Evolutionary conservation across 441 rosid species (phyloP), one percentile per base, ranked within the genome.

Genomic region (Gossypium davidsonii): DNA sequence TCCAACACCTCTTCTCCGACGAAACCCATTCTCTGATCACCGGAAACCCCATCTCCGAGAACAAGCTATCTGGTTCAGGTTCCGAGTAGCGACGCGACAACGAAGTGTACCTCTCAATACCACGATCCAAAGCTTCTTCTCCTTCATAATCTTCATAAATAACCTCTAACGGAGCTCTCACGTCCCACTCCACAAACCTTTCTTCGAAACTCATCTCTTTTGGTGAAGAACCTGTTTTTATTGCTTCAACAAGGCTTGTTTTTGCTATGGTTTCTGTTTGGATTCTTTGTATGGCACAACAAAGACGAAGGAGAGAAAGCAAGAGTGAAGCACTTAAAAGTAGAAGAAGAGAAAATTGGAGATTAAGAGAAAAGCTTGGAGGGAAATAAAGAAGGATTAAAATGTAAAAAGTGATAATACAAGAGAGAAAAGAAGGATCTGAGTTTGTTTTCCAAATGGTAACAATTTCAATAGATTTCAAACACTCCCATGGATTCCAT

Each of bases 161-260:
- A 51, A 89, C 89, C 21, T 86, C 91, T 68, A 91, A 53, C 9
- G 97, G 93, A 0, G 92, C 93, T 70, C 86, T 80, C 42, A 90
- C 80, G 73, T 91, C 65, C 97, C 95, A 91, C 6, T 79, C 85
- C 46, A 86, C 83, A 66, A 90, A 91, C 15, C 67, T 76, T 1
- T 17, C n/a, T 11, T 78, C 82, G 67, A 71, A 71, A n/a, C 44
- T 71, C 51, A 49, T 46, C 17, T 58, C 55, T 71, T 12, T 37
- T 6, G 15, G 21, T 25, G 56, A 17, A 71, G 5, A 23, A 25
- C 59, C 74, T 21, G 67, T 25, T 8, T 71, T 31, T 42, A 14
- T 53, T 42, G 7, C 66, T 42, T 28, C 21, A 23, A 2, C 64
- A 10, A 44, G 49, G 71, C 12, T 11, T 34, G n/a, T 9, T 21